Base-by-base conservation (phyloP, 2,329 filamentous ascomycete species). In the Helotiales sp. region DNA sequence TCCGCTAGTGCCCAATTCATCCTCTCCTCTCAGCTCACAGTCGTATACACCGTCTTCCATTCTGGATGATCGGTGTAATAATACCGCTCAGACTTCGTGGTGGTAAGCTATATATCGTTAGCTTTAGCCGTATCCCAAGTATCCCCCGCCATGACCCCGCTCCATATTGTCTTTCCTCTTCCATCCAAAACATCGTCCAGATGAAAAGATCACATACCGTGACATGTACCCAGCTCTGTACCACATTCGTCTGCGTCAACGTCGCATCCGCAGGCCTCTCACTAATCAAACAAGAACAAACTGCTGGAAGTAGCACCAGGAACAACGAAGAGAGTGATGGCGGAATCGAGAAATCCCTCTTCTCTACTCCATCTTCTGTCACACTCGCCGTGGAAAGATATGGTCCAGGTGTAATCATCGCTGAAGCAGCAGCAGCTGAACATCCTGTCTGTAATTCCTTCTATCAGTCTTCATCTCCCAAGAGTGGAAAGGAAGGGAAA, bases 371-470 rank as follows among this genome's bases (percentile, higher is more conserved):
- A 12, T 8, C 27, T 17, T 9, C 29, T 4, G 46, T n/a, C 10
- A 40, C 3, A n/a, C n/a, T n/a, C 3, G 13, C 36, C 1, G 15
- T 10, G 3, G 27, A 12, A 12, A 31, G 52, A 46, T 36, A 55
- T 48, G 31, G 57, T 47, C 38, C 54, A 48, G 25, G 9, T 31
- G 40, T 59, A 36, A 38, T 55, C 47, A 52, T 50, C 49, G 19
- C 31, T 8, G 38, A 15, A 24, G 46, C 25, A 10, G 29, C 5
- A 15, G 46, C 5, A 15, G 46, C 15, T 2, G 25, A n/a, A n/a
- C 46, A 48, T 29, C 46, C 46, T 29, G 13, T 10, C 46, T 48
- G 25, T 25, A 13, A 25, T 44, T 15, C 17, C 36, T 4, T 9
- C 2, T 4, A 15, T 44, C 40, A 44, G 22, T 10, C 15, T 40